phyloP scores from a whole-genome alignment of 257 asterid species.

The Apocynum venetum region DNA sequence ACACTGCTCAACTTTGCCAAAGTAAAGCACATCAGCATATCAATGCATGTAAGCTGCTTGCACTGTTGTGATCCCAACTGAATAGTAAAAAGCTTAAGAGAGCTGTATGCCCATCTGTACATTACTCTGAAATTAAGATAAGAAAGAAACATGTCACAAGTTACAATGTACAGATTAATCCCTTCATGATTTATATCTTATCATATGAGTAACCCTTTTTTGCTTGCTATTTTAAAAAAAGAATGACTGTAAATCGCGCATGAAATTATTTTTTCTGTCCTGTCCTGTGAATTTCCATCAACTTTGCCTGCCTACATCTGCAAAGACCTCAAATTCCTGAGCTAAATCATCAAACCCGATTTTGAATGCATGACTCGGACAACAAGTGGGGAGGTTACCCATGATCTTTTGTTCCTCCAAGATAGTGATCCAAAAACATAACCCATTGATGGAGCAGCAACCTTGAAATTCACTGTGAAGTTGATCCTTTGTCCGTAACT shows the following conservation, averaged over 20 bases:
- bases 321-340: slow-evolving; percentile 5
- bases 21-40: no score
- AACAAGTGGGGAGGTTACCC: slow-evolving; percentile 75
- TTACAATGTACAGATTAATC: neutral
- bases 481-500: slow-evolving; percentile 59
- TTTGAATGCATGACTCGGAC: slow-evolving; percentile 41
- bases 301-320: slow-evolving; percentile 2
- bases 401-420: slow-evolving; percentile 59
- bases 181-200: neutral
- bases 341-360: slow-evolving; percentile 32
- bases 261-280: neutral
- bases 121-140: no score
- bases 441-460: slow-evolving; percentile 46
- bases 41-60: no score
- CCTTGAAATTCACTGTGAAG: slow-evolving; percentile 63
- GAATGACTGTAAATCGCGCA: slow-evolving; percentile 6
- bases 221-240: neutral
- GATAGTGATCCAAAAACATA: slow-evolving; percentile 81
- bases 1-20: no score
- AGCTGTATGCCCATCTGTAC: no score
- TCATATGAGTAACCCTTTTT: neutral
- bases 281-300: neutral
- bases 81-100: no score
- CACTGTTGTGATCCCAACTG: no score
- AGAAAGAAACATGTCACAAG: neutral